A percentile compares a stretch with the other conserved stretches of the same genome.
Conservation (phyloP, 768 basidiomycete genomes). For the Pisolithus orientalis region DNA sequence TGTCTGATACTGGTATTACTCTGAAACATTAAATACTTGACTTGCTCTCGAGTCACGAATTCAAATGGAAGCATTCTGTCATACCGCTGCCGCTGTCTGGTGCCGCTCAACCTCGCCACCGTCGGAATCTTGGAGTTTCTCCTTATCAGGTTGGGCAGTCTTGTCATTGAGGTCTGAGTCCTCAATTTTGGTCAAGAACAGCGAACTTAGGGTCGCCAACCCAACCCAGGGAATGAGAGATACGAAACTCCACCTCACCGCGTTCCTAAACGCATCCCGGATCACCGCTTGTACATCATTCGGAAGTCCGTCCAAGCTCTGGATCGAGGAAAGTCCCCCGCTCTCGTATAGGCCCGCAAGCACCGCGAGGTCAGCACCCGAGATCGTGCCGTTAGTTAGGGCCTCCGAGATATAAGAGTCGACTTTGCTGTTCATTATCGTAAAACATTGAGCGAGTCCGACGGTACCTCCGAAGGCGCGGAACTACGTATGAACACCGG, state of each 20-base stretch:
- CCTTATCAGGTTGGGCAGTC: neutral
- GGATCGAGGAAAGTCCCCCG: slow-evolving; percentile 28
- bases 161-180: neutral
- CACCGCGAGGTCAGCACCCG: slow-evolving; percentile 19
- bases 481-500: slow-evolving; percentile 25
- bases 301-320: slow-evolving; percentile 33
- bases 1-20: too few species aligned
- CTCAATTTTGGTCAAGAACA: slow-evolving; percentile 34
- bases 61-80: too few species aligned
- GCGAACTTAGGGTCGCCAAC: slow-evolving; percentile 26
- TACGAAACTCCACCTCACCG: slow-evolving; percentile 38
- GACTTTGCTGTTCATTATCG: slow-evolving; percentile 41
- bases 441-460: slow-evolving; percentile 48
- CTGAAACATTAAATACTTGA: too few species aligned
- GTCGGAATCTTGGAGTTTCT: neutral
- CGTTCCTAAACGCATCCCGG: slow-evolving; percentile 36
- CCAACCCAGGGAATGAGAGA: slow-evolving; percentile 44
- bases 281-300: slow-evolving; percentile 28
- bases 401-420: slow-evolving; percentile 24
- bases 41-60: too few species aligned
- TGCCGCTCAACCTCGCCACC: too few species aligned
- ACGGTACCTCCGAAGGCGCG: slow-evolving; percentile 46
- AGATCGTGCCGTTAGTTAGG: slow-evolving; percentile 23
- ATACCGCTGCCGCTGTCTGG: too few species aligned
- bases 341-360: slow-evolving; percentile 20